Evolutionary conservation across 2,329 filamentous ascomycete species (phyloP).

Genomic region (Pseudofabraea citricarpa): DNA sequence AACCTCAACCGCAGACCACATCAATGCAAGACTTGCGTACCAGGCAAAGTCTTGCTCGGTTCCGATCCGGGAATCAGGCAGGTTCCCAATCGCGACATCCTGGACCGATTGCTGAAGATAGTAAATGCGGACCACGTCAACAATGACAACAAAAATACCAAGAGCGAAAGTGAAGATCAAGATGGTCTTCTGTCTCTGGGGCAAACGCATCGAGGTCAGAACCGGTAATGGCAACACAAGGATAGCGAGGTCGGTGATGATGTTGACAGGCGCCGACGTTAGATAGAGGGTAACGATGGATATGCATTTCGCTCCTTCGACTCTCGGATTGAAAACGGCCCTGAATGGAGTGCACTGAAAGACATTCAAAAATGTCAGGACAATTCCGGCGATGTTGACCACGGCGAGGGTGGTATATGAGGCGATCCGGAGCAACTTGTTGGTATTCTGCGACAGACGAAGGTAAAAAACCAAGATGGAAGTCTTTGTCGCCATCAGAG

Average conservation of each 20-base stretch:
- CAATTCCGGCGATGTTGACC: constrained; percentile 73
- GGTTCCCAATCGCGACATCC: constrained; percentile 2
- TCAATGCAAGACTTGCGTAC: constrained; percentile 79
- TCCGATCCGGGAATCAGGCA: constrained; percentile 31
- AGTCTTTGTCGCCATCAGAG: constrained; percentile 85
- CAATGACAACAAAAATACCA: constrained; percentile 80
- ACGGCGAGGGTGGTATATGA: constrained; percentile 75
- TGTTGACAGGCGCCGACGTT: constrained; percentile 81
- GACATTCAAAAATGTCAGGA: constrained; percentile 80
- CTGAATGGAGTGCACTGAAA: constrained; percentile 76
- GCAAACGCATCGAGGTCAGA: constrained; percentile 79
- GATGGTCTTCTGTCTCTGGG: constrained; percentile 81
- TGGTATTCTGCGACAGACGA: constrained; percentile 70
- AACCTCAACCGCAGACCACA: constrained; percentile 93
- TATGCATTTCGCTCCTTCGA: constrained; percentile 34
- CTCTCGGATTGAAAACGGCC: constrained; percentile 56
- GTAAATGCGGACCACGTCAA: constrained; percentile 86
- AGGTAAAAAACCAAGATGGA: constrained; percentile 92
- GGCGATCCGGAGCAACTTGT: constrained; percentile 72
- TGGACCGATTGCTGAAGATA: constrained; percentile 62
- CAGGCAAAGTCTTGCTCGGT: constrained; percentile 52
- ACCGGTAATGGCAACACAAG: constrained; percentile 85
- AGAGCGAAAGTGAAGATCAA: constrained; percentile 81
- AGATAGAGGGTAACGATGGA: constrained; percentile 60
- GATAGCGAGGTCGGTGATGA: constrained; percentile 85